A percentile compares a stretch with the other conserved stretches of the same genome.
These are phyloP conservation scores for Aspergillus sclerotiicarbonarius DNA, from an alignment of 495 filamentous ascomycete genomes.

Conservation along the genomic window DNA sequence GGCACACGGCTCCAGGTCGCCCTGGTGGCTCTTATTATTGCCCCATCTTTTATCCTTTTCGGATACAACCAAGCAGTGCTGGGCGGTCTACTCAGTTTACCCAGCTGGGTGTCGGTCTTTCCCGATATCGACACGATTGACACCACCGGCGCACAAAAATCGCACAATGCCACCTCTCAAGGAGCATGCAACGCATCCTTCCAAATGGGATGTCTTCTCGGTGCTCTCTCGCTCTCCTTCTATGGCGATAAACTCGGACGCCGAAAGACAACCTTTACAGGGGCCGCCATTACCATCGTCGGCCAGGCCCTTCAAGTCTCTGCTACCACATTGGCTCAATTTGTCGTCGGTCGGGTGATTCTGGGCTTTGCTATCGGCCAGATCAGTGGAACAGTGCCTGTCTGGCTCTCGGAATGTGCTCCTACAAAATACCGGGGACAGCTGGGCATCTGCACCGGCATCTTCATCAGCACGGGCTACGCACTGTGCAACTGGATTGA, in stretches of 20 bases:
- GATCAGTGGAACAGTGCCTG: slow-evolving; percentile 42
- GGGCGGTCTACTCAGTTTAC: slow-evolving; percentile 16
- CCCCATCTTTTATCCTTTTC: slow-evolving; percentile 18
- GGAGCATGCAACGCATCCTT: slow-evolving; percentile 33
- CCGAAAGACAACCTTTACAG: slow-evolving; percentile 50
- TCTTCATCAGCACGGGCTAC: slow-evolving; percentile 51
- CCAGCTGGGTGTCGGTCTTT: slow-evolving; percentile 36
- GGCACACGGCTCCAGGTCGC: too few relatives aligned
- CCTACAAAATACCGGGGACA: slow-evolving; percentile 27
- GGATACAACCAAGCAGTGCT: slow-evolving; percentile 26
- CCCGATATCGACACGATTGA: slow-evolving; percentile 44
- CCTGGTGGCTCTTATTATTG: too few relatives aligned
- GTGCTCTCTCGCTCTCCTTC: slow-evolving; percentile 28
- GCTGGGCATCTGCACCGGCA: too few relatives aligned
- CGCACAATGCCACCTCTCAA: slow-evolving; percentile 29
- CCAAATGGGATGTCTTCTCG: slow-evolving; percentile 27
- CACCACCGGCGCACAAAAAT: slow-evolving; percentile 24
- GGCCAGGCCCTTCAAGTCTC: slow-evolving; percentile 56
- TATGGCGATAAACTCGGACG: slow-evolving; percentile 42
- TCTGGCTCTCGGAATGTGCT: slow-evolving; percentile 48
- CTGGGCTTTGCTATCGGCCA: slow-evolving; percentile 42
- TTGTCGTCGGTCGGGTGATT: slow-evolving; percentile 58
- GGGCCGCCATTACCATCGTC: slow-evolving; percentile 52
- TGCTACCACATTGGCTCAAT: slow-evolving; percentile 51
- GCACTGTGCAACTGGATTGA: slow-evolving; percentile 38